These are phyloP conservation scores for Backusella tarrabulga DNA, from an alignment of 192 early-diverging fungal species.

Conservation along the genomic window DNA sequence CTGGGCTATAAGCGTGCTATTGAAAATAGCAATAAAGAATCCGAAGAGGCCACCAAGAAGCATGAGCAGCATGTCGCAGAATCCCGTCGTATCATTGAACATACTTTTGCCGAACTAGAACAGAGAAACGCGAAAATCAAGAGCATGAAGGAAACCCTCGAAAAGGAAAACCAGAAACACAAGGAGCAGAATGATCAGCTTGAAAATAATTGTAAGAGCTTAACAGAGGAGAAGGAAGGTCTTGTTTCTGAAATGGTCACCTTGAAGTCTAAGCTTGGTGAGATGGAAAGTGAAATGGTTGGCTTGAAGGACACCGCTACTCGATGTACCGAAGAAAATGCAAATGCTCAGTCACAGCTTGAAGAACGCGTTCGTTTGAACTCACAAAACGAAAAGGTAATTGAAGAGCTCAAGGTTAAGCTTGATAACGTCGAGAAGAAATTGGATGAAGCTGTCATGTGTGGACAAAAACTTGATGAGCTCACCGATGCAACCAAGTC, in stretches of 20 bases:
- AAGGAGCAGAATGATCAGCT: not conserved
- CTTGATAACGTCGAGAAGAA: not conserved
- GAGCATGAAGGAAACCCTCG: not conserved
- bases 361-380: not conserved
- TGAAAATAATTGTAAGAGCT: not conserved
- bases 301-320: not conserved
- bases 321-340: not conserved
- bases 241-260: not conserved
- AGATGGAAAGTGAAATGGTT: not conserved
- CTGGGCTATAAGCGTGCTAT: not conserved
- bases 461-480: not conserved
- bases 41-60: not conserved
- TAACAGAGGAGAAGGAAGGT: not conserved
- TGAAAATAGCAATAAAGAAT: not conserved
- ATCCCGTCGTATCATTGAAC: not conserved
- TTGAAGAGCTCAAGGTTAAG: not conserved
- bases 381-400: not conserved
- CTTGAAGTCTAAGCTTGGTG: not conserved
- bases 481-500: not conserved
- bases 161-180: not conserved
- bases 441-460: not conserved
- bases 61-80: not conserved
- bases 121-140: not conserved
- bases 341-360: not conserved
- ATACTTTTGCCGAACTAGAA: not conserved